Conservation (phyloP, 2,329 filamentous ascomycete genomes). For the Aureobasidium sp. region DNA sequence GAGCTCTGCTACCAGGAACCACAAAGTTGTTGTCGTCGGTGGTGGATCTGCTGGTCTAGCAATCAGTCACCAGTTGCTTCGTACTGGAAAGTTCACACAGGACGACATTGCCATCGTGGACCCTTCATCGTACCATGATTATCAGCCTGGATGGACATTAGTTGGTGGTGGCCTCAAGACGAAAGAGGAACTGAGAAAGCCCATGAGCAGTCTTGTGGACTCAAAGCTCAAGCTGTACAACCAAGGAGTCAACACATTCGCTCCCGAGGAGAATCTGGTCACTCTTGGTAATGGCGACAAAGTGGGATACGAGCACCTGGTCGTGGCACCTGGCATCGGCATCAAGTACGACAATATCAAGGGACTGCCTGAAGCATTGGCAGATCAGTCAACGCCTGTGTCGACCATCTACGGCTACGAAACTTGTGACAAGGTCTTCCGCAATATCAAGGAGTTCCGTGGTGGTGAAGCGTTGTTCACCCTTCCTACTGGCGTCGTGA, state of each 20-base stretch:
- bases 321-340: slow-evolving; percentile 45
- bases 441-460: slow-evolving; percentile 26
- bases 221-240: slow-evolving; percentile 55
- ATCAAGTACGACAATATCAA: slow-evolving; percentile 18
- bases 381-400: slow-evolving; percentile 27
- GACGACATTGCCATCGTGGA: slow-evolving; percentile 59
- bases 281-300: slow-evolving; percentile 48
- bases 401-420: slow-evolving; percentile 33
- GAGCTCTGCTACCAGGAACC: slow-evolving; percentile 34
- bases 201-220: slow-evolving; percentile 46
- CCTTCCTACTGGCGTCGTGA: slow-evolving; percentile 32
- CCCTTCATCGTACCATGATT: slow-evolving; percentile 56
- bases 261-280: slow-evolving; percentile 49
- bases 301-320: slow-evolving; percentile 55
- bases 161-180: slow-evolving; percentile 59
- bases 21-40: slow-evolving; percentile 60
- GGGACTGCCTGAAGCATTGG: slow-evolving; percentile 25
- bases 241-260: slow-evolving; percentile 42
- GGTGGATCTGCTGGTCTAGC: slow-evolving; percentile 58
- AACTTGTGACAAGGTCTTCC: slow-evolving; percentile 30
- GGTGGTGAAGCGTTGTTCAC: slow-evolving; percentile 32
- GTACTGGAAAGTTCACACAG: slow-evolving; percentile 46
- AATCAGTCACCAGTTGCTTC: slow-evolving; percentile 60
- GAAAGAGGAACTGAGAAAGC: slow-evolving; percentile 49
- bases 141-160: slow-evolving; percentile 62